Percentiles rank a stretch among this genome's conserved stretches.
These are phyloP conservation scores for Pholiota adiposa DNA, from an alignment of 1,284 basidiomycete species.

Conservation along the genomic window DNA sequence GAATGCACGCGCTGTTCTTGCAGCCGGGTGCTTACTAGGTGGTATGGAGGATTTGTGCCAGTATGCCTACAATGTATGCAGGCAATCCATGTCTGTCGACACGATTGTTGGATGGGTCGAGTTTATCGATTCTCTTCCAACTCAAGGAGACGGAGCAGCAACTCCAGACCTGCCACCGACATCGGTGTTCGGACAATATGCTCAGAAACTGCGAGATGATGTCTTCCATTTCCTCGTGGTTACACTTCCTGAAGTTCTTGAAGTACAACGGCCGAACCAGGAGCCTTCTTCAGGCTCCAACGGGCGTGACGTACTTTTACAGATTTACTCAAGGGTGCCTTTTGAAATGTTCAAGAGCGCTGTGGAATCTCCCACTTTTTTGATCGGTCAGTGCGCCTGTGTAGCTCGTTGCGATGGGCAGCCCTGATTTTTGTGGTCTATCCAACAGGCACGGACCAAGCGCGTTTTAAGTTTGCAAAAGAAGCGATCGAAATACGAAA, in stretches of 20 bases:
- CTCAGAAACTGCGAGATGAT: slow-evolving; percentile 68
- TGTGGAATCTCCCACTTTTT: slow-evolving; percentile 75
- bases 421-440: slow-evolving; percentile 5
- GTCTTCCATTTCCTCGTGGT: slow-evolving; percentile 79
- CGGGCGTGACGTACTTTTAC: slow-evolving; percentile 69
- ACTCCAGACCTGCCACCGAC: slow-evolving; percentile 56
- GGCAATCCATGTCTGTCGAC: slow-evolving; percentile 72
- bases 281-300: slow-evolving; percentile 42
- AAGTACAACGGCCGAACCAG: slow-evolving; percentile 43
- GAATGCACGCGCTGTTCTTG: slow-evolving; percentile 83
- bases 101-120: slow-evolving; percentile 77
- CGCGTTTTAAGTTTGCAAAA: slow-evolving; percentile 88
- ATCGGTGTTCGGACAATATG: slow-evolving; percentile 74
- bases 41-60: slow-evolving; percentile 83
- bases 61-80: slow-evolving; percentile 79
- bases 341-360: slow-evolving; percentile 84
- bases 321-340: slow-evolving; percentile 75
- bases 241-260: slow-evolving; percentile 68
- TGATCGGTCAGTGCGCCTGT: slow-evolving; percentile 61
- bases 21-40: slow-evolving; percentile 80
- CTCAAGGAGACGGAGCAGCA: slow-evolving; percentile 51
- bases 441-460: slow-evolving; percentile 73
- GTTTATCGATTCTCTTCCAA: slow-evolving; percentile 68
- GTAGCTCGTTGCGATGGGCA: slow-evolving; percentile 3
- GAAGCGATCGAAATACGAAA: slow-evolving; percentile 84